Conservation (phyloP, 345 rosid species). For the Dipteronia sinensis region DNA sequence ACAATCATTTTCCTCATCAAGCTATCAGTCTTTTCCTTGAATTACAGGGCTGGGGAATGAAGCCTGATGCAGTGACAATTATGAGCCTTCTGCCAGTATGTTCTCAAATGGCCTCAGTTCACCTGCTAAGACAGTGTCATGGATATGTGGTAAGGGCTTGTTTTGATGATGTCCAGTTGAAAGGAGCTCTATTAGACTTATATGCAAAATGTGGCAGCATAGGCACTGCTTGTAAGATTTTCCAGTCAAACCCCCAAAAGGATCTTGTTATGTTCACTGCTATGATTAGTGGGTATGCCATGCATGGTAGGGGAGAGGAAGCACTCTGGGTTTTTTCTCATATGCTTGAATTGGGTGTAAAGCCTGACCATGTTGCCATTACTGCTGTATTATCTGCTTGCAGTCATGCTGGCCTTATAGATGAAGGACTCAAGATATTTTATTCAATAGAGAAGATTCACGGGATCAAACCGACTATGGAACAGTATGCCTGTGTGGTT, state of each 20-base stretch:
- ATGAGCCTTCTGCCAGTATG: constrained; percentile 78
- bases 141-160: constrained; percentile 63
- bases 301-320: constrained; percentile 84
- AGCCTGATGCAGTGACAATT: constrained; percentile 73
- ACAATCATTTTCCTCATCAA: constrained; percentile 48
- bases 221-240: constrained; percentile 57
- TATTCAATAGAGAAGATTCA: constrained; percentile 49
- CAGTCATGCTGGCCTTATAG: constrained; percentile 78
- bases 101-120: constrained; percentile 59
- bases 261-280: constrained; percentile 80
- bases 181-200: constrained; percentile 65
- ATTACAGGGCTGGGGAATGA: constrained; percentile 61
- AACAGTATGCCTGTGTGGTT: constrained; percentile 75
- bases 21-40: constrained; percentile 57
- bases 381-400: constrained; percentile 81
- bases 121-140: constrained; percentile 73
- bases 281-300: constrained; percentile 78
- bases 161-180: constrained; percentile 56
- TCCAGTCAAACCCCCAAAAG: constrained; percentile 47
- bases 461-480: constrained; percentile 63
- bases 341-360: constrained; percentile 57
- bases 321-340: constrained; percentile 63
- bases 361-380: constrained; percentile 75
- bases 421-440: constrained; percentile 68
- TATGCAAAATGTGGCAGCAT: constrained; percentile 85